Conservation (phyloP, 495 filamentous ascomycete genomes). For the Penicillium pancosmium region DNA sequence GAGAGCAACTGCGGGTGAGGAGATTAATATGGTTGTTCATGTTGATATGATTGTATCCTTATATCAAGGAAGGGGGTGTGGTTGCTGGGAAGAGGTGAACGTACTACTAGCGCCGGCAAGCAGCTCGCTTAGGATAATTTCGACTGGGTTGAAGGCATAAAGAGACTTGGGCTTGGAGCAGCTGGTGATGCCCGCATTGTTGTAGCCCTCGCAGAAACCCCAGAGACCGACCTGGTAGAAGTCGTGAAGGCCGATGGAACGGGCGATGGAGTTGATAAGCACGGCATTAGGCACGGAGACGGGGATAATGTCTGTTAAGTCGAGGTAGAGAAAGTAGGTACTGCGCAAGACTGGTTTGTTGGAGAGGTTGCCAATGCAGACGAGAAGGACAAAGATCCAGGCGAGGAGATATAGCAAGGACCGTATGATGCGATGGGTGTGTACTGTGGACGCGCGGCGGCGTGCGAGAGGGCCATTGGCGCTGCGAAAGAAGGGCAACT, state of each 20-base stretch:
- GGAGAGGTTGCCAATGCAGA: conserved; percentile 72
- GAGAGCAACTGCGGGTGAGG: conserved; percentile 62
- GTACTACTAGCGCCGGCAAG: conserved; percentile 77
- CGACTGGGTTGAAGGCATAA: conserved; percentile 90
- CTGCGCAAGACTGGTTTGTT: conserved; percentile 58
- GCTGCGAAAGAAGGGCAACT: conserved; percentile 38
- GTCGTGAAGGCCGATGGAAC: conserved; percentile 84
- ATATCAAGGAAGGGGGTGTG: not conserved
- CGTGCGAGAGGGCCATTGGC: conserved; percentile 28
- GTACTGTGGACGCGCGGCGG: conserved; percentile 34
- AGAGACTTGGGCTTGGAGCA: conserved; percentile 69
- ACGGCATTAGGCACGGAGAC: conserved; percentile 70
- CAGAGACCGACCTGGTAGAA: conserved; percentile 94
- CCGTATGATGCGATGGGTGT: conserved; percentile 54
- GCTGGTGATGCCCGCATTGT: conserved; percentile 67
- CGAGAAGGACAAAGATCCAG: conserved; percentile 75
- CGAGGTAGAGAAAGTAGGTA: conserved; percentile 82
- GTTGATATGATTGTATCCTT: too few species aligned
- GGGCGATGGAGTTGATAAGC: conserved; percentile 87
- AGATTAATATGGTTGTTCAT: not conserved
- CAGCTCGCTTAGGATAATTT: conserved; percentile 75
- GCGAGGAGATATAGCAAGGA: conserved; percentile 72
- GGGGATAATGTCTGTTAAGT: conserved; percentile 84
- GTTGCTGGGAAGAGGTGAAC: conserved; percentile 23
- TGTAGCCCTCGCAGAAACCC: conserved; percentile 87